Base-by-base conservation (phyloP, 2,329 filamentous ascomycete genomes). In the Bipolaris victoriae region DNA sequence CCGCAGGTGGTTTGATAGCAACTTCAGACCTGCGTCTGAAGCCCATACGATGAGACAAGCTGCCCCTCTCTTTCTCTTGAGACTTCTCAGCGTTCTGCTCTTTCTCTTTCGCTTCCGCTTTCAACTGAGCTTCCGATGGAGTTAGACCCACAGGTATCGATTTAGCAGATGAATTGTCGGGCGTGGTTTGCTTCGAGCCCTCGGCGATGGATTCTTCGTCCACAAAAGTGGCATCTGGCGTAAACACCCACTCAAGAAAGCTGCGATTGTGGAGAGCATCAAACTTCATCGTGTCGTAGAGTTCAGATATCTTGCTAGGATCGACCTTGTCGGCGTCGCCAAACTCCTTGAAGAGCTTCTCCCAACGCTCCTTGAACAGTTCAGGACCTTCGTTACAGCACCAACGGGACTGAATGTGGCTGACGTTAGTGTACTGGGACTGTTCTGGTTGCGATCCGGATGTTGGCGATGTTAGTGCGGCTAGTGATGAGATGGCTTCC, bases 271-370 rank as follows among this genome's bases (percentile, higher is more conserved):
- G 96, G 13, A 99, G 83, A 1, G 95, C 95, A 75, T 99, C 95
- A 64, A 98, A 99, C 77, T 99, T 99, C 95, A 99, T 98, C 18
- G 94, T 98, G 76, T 99, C 95, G 76, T 99, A 99, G 2, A 99
- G 84, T 79, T 99, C 95, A 5, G 92, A 97, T 61, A 99, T 94
- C 80, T 99, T 99, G 82, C 93, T 97, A 16, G 96, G 96, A 76
- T 99, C 95, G 16, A 98, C 92, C 80, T 99, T 99, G 70, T 99
- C 95, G 1, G 91, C 90, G 75, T 99, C 96, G 64, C 90, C 95
- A 70, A 99, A 99, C 73, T 99, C 95, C 46, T 89, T 87, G 78
- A 99, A 99, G 1, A 99, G 84, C 80, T 99, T 99, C 79, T 98
- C 95, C 95, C 95, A 99, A 29, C 95, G 87, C 76, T 99, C 95